Evolutionary conservation across 495 filamentous ascomycete species (phyloP), one percentile per base, ranked within the genome.

Genomic region (Tuber umbilicatum): DNA sequence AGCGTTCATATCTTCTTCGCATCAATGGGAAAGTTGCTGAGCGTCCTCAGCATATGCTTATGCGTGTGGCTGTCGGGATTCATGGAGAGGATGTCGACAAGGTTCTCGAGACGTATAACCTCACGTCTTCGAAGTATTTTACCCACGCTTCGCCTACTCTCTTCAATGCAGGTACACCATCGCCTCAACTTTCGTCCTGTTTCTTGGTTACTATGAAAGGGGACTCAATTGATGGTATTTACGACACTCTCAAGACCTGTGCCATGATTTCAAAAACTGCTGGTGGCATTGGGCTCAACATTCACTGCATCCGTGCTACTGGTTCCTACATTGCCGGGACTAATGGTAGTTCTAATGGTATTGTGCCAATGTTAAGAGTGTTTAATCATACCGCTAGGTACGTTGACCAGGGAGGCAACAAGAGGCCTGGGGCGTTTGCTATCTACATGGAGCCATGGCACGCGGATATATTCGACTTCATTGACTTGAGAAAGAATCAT

Each of bases 371-470:
- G 94, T 90, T 99, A 40, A 91, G 94, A 55, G 95, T 99, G 74
- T 99, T 92, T 89, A 98, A 99, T 87, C 97, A 98, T 86, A 99
- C 95, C 72, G 95, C 95, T 37, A 89, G 95, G 81, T 99, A 99
- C 83, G 95, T 99, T 71, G 95, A 99, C 82, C 95, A 99, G 85
- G 95, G 95, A 85, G 95, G 95, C 81, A 99, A 99, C 88, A 99
- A 99, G 89, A 92, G 95, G 68, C 95, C 95, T 45, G 95, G 95
- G 85, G 95, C 95, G 71, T 99, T 99, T 84, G 95, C 95, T 78
- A 96, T 98, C 84, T 99, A 99, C 85, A 88, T 99, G n/a, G 95
- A 99, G 87, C 95, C 95, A 27, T 99, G 95, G 95, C 95, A 99
- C 85, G 91, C 94, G 35, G 95, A 99, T 86, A 91, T 99, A 55